These are phyloP conservation scores for Penicillium atrosanguineum DNA, from an alignment of 495 filamentous ascomycete genomes.

Conservation along the genomic window DNA sequence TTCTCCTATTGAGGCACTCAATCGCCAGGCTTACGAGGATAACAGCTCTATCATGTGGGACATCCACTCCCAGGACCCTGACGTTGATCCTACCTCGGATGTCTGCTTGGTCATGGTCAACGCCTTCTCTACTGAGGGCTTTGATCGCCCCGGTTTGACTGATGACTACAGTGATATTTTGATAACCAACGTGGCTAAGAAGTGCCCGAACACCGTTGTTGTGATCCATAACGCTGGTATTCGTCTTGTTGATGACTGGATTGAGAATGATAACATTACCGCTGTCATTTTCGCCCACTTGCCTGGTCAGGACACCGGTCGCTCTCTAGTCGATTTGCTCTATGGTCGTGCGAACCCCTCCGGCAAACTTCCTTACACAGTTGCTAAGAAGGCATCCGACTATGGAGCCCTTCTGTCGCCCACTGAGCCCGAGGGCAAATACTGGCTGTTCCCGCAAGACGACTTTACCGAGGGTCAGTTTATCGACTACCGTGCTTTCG, in stretches of 20 bases:
- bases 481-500: constrained; percentile 13
- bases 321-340: background rate
- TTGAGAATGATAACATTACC: background rate
- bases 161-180: constrained; percentile 49
- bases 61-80: constrained; percentile 40
- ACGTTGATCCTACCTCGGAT: constrained; percentile 43
- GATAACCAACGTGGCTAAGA: constrained; percentile 53
- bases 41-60: constrained; percentile 40
- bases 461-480: background rate
- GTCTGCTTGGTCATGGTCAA: constrained; percentile 64
- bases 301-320: background rate
- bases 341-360: background rate
- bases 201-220: constrained; percentile 29
- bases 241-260: background rate
- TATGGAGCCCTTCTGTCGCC: background rate
- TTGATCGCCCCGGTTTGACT: constrained; percentile 18
- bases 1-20: constrained; percentile 55
- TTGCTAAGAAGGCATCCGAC: background rate
- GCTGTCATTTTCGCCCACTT: background rate
- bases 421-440: background rate
- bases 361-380: background rate
- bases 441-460: background rate
- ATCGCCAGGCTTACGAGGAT: constrained; percentile 45
- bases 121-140: constrained; percentile 56
- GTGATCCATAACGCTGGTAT: background rate